Evolutionary conservation across 352 stramenopile genomes (phyloP).

Genomic region (Globisporangium viniferum): DNA sequence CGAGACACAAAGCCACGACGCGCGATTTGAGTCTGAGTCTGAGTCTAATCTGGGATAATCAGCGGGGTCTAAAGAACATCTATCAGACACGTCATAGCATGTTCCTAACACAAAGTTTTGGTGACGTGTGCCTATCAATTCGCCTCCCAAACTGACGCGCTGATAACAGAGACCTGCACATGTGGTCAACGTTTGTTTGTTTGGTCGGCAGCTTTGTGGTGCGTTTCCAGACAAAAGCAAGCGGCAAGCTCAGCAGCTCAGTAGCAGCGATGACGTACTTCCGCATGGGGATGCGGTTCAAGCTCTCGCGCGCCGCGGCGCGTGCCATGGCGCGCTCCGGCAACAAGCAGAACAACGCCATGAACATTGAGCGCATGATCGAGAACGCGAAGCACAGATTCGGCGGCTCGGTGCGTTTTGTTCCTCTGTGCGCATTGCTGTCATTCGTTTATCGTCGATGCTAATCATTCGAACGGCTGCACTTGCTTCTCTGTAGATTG

Average conservation of each 20-base stretch:
- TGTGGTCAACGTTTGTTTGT: constrained; percentile 17
- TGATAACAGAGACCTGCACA: constrained; percentile 1
- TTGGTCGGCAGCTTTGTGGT: constrained; percentile 9
- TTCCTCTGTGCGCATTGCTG: not conserved
- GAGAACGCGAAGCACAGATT: constrained; percentile 65
- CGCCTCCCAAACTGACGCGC: not conserved
- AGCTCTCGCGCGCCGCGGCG: constrained; percentile 58
- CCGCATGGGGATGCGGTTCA: constrained; percentile 55
- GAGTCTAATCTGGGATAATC: not conserved
- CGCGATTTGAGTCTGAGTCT: not conserved
- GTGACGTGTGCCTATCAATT: not conserved
- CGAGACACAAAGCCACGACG: not conserved
- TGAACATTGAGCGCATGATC: constrained; percentile 57
- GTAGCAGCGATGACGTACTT: constrained; percentile 60
- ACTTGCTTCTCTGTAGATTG: constrained; percentile 29
- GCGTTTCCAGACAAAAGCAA: not conserved
- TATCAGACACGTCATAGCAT: not conserved
- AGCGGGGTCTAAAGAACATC: not conserved
- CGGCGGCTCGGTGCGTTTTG: constrained; percentile 47
- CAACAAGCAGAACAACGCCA: constrained; percentile 38
- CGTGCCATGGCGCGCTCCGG: constrained; percentile 62
- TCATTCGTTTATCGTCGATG: not conserved
- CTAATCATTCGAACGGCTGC: not conserved
- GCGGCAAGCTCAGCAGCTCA: constrained; percentile 1
- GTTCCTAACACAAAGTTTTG: not conserved